Evolutionary conservation across 1,284 basidiomycete species (phyloP), one percentile per base, ranked within the genome.

Genomic region (Melampsora larici-populina): DNA sequence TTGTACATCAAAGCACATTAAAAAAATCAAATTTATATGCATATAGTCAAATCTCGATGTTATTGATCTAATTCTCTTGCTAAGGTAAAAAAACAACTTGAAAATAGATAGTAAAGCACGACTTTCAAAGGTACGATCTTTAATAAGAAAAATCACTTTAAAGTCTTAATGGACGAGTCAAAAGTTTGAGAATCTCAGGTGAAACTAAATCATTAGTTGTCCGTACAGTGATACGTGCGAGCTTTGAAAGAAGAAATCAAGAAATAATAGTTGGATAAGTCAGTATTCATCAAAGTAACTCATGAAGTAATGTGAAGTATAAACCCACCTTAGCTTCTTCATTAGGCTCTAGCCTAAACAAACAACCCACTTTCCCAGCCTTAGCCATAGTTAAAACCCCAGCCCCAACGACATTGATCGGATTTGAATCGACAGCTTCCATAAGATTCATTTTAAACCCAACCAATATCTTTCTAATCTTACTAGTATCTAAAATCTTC

Each of bases 151-250:
- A 26, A 64, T 3, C 15, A 64, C 15, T 18, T 64, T 33, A 64
- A 64, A 36, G 36, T 60, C 67, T 76, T 18, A 76, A 31, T 8
- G 73, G 73, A 67, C 48, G 51, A 15, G 43, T 62, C 13, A 76
- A 24, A 21, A 76, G 58, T 68, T 78, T 73, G 6, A 93, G 88
- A 65, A 95, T 88, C 84, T 94, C 92, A 1, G 86, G 84, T 51
- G 94, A 94, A 11, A 97, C 94, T 48, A 90, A 88, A 83, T 96
- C 95, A 77, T 96, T 97, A 1, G 97, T 98, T 82, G 94, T 96
- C 81, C 97, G 89, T 63, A 98, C 88, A 9, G 97, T 99, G 79
- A 99, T 84, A 71, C 97, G 91, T 84, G 94, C 97, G 66, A 98
- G 87, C 93, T 95, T 80, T 63, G 80, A 73, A 78, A 60, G 11